These are phyloP conservation scores for Podospora appendiculata DNA, from an alignment of 495 filamentous ascomycete species.

Conservation along the genomic window DNA sequence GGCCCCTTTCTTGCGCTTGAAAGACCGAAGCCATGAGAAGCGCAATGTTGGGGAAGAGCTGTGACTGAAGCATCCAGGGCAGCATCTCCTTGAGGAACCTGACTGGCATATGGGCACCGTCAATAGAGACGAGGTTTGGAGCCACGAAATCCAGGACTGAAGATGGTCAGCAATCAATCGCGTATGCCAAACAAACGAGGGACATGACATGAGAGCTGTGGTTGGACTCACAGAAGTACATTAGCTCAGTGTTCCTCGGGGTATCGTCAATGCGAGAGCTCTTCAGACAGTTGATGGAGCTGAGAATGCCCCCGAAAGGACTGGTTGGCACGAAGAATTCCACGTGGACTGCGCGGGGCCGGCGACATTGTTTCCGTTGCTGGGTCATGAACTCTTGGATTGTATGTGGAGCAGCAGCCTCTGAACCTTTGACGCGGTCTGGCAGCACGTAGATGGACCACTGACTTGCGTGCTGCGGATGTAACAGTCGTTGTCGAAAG, in stretches of 20 bases:
- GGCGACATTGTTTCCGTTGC: neutral
- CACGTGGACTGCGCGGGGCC: neutral
- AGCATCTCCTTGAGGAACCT: constrained; percentile 12
- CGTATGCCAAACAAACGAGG: neutral
- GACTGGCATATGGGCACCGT: constrained; percentile 7
- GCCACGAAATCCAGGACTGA: constrained; percentile 16
- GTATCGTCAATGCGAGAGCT: constrained; percentile 8
- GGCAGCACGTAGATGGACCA: constrained; percentile 1
- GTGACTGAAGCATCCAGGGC: constrained; percentile 22
- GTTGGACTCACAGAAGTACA: constrained; percentile 14
- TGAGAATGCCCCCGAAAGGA: constrained; percentile 12
- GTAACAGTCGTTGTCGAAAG: neutral
- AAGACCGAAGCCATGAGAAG: constrained; percentile 19
- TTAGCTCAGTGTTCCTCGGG: constrained; percentile 11
- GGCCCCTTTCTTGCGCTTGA: constrained; percentile 5
- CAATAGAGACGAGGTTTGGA: constrained; percentile 17
- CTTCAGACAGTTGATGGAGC: constrained; percentile 12
- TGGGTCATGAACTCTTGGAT: neutral
- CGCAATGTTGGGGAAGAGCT: constrained; percentile 18
- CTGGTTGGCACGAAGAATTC: neutral
- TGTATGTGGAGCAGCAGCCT: neutral
- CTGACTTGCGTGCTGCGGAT: neutral
- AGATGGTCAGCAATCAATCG: neutral
- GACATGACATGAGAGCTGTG: neutral
- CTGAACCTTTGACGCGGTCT: neutral